A percentile compares a stretch with the other conserved stretches of the same genome.
phyloP scores from a whole-genome alignment of 192 early-diverging fungal species.

The Dimargaris cristalligena region DNA sequence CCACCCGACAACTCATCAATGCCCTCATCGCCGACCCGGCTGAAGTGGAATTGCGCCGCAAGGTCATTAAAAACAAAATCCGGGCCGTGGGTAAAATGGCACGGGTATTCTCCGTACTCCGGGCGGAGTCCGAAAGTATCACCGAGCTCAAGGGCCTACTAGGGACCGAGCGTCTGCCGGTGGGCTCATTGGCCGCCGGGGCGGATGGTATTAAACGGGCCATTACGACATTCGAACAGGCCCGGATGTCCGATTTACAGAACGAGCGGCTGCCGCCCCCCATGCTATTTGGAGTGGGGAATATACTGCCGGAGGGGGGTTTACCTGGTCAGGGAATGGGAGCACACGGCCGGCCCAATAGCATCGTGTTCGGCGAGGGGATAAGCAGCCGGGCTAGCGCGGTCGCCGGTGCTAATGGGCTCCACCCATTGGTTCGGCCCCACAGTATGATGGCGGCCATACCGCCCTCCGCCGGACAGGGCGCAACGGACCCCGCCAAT shows the following conservation, averaged over 20 bases:
- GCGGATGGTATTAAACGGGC: constrained; percentile 79
- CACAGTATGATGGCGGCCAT: no score
- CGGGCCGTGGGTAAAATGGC: constrained; percentile 84
- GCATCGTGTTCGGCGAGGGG: no score
- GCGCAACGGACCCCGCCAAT: no score
- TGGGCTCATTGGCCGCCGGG: constrained; percentile 63
- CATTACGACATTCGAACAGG: constrained; percentile 77
- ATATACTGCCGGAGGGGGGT: no score
- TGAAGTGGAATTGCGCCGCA: constrained; percentile 4
- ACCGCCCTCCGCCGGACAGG: no score
- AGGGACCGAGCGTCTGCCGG: constrained; percentile 56
- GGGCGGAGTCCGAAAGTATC: constrained; percentile 78
- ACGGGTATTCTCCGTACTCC: constrained; percentile 71
- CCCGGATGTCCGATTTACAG: constrained; percentile 59
- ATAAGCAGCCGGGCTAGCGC: no score
- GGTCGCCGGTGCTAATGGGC: no score
- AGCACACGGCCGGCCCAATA: no score
- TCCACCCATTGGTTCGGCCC: no score
- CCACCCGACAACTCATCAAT: no score
- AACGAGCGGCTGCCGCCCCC: constrained; percentile 72
- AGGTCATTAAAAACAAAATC: constrained; percentile 40
- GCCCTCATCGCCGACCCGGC: background rate
- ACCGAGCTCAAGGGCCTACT: constrained; percentile 73
- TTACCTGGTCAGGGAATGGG: no score
- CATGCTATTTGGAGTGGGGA: no score